Percentiles rank a stretch among this genome's conserved stretches.
phyloP scores from a whole-genome alignment of 148 eudicot genomes.

The Drosera capensis region DNA sequence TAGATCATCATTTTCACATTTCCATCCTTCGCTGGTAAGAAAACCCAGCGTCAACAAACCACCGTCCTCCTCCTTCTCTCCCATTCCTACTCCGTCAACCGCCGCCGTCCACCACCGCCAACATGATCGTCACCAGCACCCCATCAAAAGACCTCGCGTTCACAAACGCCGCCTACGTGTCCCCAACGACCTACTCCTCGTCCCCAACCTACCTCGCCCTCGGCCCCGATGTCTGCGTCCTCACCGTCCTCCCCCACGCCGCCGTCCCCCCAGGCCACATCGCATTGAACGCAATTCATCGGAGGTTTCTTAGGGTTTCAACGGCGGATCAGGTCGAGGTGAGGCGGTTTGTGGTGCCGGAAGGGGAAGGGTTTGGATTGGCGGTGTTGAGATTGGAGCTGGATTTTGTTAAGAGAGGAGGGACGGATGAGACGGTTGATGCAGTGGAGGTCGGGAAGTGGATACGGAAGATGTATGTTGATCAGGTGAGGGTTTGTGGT shows the following conservation, averaged over 20 bases:
- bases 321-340: constrained; percentile 40
- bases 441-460: constrained; percentile 57
- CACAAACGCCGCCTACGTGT: constrained; percentile 11
- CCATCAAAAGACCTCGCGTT: constrained; percentile 7
- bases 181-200: constrained; percentile 8
- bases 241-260: constrained; percentile 4
- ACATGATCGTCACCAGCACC: constrained; percentile 6
- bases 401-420: constrained; percentile 71
- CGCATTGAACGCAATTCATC: constrained; percentile 11
- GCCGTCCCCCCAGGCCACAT: constrained; percentile 4
- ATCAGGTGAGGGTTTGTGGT: constrained; percentile 44
- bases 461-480: constrained; percentile 44
- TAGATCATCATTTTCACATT: no score
- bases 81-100: no score
- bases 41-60: no score
- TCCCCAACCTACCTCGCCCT: constrained; percentile 1
- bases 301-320: constrained; percentile 46
- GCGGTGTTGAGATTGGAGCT: constrained; percentile 77
- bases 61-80: no score
- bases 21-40: no score
- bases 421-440: constrained; percentile 74
- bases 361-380: constrained; percentile 57
- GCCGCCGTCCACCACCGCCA: no score
- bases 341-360: constrained; percentile 62
- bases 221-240: constrained; percentile 1